Base-by-base conservation (phyloP, 352 stramenopile genomes). In the Phytophthora tubulina region DNA sequence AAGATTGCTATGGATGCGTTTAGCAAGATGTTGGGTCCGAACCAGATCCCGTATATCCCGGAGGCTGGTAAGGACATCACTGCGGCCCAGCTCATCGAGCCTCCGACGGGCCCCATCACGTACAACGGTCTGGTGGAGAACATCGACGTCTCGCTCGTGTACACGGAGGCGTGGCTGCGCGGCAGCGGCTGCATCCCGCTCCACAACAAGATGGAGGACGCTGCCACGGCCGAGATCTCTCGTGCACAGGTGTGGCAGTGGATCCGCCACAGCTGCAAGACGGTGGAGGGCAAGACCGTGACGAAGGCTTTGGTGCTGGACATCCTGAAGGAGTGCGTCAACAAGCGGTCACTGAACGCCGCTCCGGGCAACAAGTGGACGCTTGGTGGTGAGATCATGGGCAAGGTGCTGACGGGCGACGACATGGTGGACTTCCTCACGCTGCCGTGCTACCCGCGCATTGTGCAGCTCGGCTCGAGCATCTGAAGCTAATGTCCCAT, bases 161-260 rank as follows among this genome's bases (percentile, higher is more conserved):
- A 98, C 78, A 97, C 92, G 39, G 95, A 98, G 74, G 95, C 95
- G 41, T 98, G 95, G 95, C 84, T 98, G 58, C 85, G 95, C 36
- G 95, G 95, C 57, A 90, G 93, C 54, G 95, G 95, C 31, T 98
- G 94, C 78, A 98, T 98, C 72, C 94, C 95, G 58, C 77, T 98
- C 30, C 88, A 98, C 79, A 96, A 98, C 81, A 95, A 97, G 70
- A 98, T 98, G 95, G 95, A 98, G 78, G 95, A 98, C 78, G 95
- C 95, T 14, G 95, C 95, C 30, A 98, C 95, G 49, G 95, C 95
- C 32, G 95, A 98, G 76, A 98, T 98, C 62, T 97, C 90, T 57
- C 88, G 95, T 54, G 93, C 91, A 14, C 95, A 98, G 70, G 96
- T 98, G 69, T 98, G 94, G 95, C 92, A 98, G 78, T 98, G 93